Percentiles rank a stretch among this genome's conserved stretches.
Conservation (phyloP, 169 alveolate species). For the Eimeria acervulina region DNA sequence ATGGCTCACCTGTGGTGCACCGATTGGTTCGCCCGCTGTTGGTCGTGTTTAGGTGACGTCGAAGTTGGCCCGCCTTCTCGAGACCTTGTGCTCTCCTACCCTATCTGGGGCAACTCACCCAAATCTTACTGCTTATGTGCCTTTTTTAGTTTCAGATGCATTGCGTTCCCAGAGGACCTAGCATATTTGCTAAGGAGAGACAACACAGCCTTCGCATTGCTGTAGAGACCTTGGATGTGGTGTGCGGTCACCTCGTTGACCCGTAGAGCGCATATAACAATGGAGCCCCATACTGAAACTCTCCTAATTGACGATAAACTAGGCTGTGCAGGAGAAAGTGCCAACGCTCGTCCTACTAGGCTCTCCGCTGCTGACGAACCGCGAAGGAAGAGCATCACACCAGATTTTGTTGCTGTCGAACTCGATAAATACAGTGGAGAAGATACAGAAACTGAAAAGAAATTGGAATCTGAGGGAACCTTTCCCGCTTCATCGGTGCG, state of each 20-base stretch:
- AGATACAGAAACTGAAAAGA: neutral
- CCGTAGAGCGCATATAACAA: neutral
- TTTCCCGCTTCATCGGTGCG: neutral
- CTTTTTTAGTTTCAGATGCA: neutral
- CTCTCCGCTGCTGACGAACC: slow-evolving; percentile 5
- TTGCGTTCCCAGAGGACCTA: no score
- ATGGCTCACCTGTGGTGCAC: slow-evolving; percentile 9
- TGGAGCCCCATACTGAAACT: neutral
- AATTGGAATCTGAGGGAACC: neutral
- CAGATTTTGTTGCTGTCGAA: neutral
- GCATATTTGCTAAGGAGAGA: neutral
- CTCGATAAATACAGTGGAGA: neutral
- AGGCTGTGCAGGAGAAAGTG: neutral
- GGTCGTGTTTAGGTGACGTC: neutral
- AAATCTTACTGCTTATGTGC: neutral
- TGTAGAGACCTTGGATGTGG: neutral
- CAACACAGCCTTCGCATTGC: neutral
- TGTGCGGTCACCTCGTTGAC: neutral
- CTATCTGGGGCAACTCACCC: neutral
- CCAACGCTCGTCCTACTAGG: neutral
- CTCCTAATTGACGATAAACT: no score
- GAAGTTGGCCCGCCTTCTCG: slow-evolving; percentile 34
- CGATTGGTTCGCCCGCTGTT: slow-evolving; percentile 36
- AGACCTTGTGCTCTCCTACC: neutral
- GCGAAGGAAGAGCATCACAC: slow-evolving; percentile 2